A percentile compares a stretch with the other conserved stretches of the same genome.
Conservation (phyloP, 129 eudicot genomes). For the Saposhnikovia divaricata region DNA sequence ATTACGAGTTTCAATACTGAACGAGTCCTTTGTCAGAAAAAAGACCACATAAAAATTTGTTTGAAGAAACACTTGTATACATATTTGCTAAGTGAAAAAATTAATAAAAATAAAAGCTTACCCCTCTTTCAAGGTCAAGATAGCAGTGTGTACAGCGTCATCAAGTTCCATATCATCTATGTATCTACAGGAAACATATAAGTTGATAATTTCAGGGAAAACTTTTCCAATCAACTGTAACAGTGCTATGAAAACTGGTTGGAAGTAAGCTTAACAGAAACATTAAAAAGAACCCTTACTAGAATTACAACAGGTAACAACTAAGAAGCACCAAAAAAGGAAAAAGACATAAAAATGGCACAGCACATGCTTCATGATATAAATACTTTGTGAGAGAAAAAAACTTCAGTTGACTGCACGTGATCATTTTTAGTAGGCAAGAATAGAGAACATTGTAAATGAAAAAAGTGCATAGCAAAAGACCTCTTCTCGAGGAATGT, state of each 20-base stretch:
- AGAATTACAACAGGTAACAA: not conserved
- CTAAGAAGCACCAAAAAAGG: not conserved
- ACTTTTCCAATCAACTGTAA: not conserved
- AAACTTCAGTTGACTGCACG: not conserved
- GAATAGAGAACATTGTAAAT: not conserved
- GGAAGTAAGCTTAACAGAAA: not conserved
- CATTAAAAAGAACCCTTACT: not conserved
- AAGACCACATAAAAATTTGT: not conserved
- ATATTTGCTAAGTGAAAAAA: not conserved
- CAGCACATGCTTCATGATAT: not conserved
- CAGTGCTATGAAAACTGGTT: not conserved
- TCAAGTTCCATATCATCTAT: conserved; percentile 97
- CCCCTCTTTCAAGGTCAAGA: conserved; percentile 96
- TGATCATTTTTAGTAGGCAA: not conserved
- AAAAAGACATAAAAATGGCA: not conserved
- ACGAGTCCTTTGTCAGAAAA: not conserved
- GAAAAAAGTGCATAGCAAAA: not conserved
- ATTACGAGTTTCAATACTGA: not conserved
- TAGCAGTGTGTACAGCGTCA: conserved; percentile 98
- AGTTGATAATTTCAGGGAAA: not conserved
- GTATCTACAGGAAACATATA: conserved; percentile 51
- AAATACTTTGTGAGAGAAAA: not conserved
- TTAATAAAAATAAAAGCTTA: conserved; percentile 15
- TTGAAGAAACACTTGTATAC: not conserved
- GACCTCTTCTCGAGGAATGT: conserved; percentile 97